phyloP scores from a whole-genome alignment of 2,329 filamentous ascomycete genomes.

The Truncatella angustata region DNA sequence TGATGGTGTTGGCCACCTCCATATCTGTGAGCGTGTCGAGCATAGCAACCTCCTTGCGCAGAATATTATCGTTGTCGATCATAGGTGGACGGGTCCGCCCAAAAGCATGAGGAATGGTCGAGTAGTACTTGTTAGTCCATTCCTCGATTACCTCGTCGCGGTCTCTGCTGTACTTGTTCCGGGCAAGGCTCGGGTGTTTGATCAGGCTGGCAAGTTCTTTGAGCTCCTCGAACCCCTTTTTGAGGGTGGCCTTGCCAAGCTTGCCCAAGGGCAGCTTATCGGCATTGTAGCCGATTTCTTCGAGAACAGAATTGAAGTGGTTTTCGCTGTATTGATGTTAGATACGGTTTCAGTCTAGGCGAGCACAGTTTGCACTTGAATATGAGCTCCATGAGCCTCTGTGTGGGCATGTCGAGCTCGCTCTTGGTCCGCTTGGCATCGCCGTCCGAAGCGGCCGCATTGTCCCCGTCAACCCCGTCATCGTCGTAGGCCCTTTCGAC shows the following conservation, averaged over 20 bases:
- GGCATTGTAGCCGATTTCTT: constrained; percentile 64
- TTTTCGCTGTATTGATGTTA: constrained; percentile 35
- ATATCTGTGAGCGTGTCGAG: constrained; percentile 78
- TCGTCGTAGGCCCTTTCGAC: constrained; percentile 16
- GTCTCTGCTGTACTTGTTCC: constrained; percentile 36
- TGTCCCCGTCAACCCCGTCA: constrained; percentile 9
- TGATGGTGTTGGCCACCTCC: constrained; percentile 74
- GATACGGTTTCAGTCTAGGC: background rate
- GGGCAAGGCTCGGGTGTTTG: constrained; percentile 45
- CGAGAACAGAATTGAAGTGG: constrained; percentile 65
- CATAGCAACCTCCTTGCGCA: constrained; percentile 73
- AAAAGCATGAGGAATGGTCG: constrained; percentile 76
- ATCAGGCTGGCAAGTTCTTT: constrained; percentile 70
- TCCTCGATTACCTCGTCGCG: constrained; percentile 43
- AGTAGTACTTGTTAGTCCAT: constrained; percentile 75
- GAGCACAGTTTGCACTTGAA: constrained; percentile 54
- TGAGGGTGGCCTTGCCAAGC: constrained; percentile 73
- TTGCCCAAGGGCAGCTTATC: constrained; percentile 80
- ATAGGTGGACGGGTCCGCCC: constrained; percentile 70
- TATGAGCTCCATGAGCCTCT: constrained; percentile 72
- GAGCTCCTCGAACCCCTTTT: constrained; percentile 68
- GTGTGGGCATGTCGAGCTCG: constrained; percentile 25
- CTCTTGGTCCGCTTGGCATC: constrained; percentile 9
- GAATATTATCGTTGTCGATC: constrained; percentile 50
- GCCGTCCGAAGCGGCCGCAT: constrained; percentile 8